Evolutionary conservation across 2,329 filamentous ascomycete genomes (phyloP), one percentile per base, ranked within the genome.

Genomic region (Coleophoma cylindrospora): DNA sequence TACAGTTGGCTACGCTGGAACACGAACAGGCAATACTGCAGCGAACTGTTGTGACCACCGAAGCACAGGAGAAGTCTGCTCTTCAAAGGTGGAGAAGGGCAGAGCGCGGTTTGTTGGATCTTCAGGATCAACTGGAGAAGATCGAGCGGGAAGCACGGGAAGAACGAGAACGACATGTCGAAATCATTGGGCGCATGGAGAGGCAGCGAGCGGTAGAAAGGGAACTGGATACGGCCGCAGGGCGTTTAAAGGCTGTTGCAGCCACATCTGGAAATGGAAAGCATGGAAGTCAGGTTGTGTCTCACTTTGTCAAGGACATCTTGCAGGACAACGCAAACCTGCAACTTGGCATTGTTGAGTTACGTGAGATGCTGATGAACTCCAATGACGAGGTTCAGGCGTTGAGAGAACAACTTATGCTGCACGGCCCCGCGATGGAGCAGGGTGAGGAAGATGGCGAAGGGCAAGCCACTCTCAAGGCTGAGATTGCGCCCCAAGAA

Each of bases 311-410:
- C 50, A 90, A 91, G 58, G 94, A 97, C 66, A 88, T 99, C 50
- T 74, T 99, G 15, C 86, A 95, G 62, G 94, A 99, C 67, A 99
- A 99, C 64, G 90, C 91, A 10, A 96, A 90, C 59, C 73, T 99
- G 41, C 94, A 99, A 66, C 79, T 94, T 55, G 91, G 91, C 14
- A 95, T 97, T 52, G 82, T 91, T 47, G 94, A 99, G 70, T 72
- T 99, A 44, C 80, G 91, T 15, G 91, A 96, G 65, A 85, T 99
- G 83, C 76, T 99, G 19, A 80, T 90, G 61, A 91, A 82, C 64
- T 96, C 92, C 3, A 95, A 97, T 62, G 89, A 96, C 61, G 92
- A 99, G 69, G 94, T 97, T 3, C 90, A 96, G 65, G 81, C 80
- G 40, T 71, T 99, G 17, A 79, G 92, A 22, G 89, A 95, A 54